Evolutionary conservation across 306 rosid species (phyloP).

Genomic region (Casuarina cunninghamiana): DNA sequence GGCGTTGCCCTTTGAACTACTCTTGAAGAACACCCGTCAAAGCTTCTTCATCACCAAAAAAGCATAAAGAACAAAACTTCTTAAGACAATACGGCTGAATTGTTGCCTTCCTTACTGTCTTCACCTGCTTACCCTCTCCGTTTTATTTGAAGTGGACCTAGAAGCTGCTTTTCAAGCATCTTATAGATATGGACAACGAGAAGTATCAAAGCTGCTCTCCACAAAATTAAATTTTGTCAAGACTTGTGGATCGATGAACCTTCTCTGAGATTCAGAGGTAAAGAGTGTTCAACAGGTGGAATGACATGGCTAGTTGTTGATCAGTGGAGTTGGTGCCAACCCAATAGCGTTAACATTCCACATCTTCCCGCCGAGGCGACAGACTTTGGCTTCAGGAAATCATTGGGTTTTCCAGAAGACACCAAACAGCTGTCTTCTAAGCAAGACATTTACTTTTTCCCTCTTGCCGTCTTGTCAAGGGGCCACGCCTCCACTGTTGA

Average conservation of each 20-base stretch:
- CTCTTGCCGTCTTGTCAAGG: no score
- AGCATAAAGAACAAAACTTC: no score
- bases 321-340: constrained; percentile 18
- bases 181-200: background rate
- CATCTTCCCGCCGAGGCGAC: background rate
- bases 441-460: background rate
- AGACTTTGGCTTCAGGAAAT: background rate
- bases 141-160: background rate
- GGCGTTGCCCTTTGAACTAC: no score
- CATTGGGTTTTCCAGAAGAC: background rate
- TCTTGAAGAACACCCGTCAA: no score
- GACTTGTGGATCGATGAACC: no score
- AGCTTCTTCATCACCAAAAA: no score
- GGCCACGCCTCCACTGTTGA: no score
- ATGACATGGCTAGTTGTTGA: background rate
- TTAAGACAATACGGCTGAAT: no score
- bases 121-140: background rate
- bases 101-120: no score
- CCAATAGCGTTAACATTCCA: background rate
- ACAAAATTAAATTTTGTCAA: background rate
- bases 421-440: background rate
- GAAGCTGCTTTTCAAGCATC: background rate
- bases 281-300: background rate
- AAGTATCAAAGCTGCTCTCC: background rate
- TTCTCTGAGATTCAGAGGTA: background rate